phyloP scores from a whole-genome alignment of 202 grass and related monocot genomes.

The Cymbopogon flexuosus region DNA sequence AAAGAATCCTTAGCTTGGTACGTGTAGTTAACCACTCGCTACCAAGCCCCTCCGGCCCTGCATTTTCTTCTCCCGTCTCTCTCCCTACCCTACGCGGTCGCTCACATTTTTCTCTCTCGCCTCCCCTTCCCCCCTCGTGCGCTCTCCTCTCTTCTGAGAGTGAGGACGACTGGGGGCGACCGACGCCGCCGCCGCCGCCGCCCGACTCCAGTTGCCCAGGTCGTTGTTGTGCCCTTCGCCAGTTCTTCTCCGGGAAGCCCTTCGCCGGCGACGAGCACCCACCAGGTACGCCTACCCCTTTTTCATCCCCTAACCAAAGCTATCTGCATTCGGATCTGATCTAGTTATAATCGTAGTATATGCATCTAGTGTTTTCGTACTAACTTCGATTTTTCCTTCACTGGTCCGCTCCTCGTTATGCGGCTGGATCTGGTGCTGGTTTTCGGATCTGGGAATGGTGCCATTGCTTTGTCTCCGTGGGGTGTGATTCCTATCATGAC shows the following conservation, averaged over 20 bases:
- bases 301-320: neutral
- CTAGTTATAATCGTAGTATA: neutral
- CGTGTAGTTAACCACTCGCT: neutral
- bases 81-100: neutral
- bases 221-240: neutral
- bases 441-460: constrained; percentile 11
- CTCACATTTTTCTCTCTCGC: neutral
- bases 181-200: neutral
- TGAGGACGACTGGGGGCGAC: neutral
- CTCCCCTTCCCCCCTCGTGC: neutral
- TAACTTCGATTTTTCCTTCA: neutral
- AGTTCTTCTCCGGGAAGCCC: neutral
- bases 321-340: neutral
- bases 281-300: neutral
- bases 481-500: neutral
- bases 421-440: constrained; percentile 14
- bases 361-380: neutral
- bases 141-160: neutral
- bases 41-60: neutral
- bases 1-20: neutral
- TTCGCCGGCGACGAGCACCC: neutral
- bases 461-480: neutral
- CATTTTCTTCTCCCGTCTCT: neutral
- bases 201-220: neutral
- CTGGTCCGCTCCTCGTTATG: neutral